Percentiles rank a stretch among this genome's conserved stretches.
These are phyloP conservation scores for Paecilomyces fulvus DNA, from an alignment of 2,329 filamentous ascomycete species.

Conservation along the genomic window DNA sequence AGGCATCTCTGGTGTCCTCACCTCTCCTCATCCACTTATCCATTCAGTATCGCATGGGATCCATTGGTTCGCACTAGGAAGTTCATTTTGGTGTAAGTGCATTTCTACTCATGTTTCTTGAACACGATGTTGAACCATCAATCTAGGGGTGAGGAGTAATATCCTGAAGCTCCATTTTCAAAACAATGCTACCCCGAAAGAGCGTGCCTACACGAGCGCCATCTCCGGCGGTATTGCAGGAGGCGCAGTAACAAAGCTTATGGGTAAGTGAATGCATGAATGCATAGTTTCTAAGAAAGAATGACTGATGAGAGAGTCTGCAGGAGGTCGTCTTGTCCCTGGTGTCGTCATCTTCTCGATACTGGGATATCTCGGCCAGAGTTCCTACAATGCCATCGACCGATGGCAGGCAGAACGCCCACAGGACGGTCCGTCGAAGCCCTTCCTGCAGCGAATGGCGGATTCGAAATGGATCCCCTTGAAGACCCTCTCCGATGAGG, in stretches of 20 bases:
- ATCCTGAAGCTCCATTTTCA: conserved; percentile 42
- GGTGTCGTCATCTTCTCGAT: conserved; percentile 52
- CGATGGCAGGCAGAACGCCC: conserved; percentile 33
- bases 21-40: conserved; percentile 55
- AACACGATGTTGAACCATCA: conserved; percentile 36
- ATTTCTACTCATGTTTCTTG: neutral
- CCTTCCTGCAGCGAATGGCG: conserved; percentile 42
- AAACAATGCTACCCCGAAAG: conserved; percentile 45
- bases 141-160: conserved; percentile 34
- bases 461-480: conserved; percentile 65
- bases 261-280: conserved; percentile 33
- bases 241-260: conserved; percentile 46
- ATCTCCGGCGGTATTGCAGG: conserved; percentile 63
- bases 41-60: conserved; percentile 65
- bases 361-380: conserved; percentile 50
- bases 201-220: conserved; percentile 60
- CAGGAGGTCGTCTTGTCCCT: conserved; percentile 51
- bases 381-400: conserved; percentile 46
- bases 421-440: conserved; percentile 26
- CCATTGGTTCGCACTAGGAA: conserved; percentile 74
- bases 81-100: conserved; percentile 63
- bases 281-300: conserved; percentile 2
- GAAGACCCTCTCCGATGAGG: conserved; percentile 59
- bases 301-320: conserved; percentile 11
- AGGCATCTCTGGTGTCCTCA: conserved; percentile 62